Conservation (phyloP, 768 basidiomycete species). For the Lactarius trivialis region DNA sequence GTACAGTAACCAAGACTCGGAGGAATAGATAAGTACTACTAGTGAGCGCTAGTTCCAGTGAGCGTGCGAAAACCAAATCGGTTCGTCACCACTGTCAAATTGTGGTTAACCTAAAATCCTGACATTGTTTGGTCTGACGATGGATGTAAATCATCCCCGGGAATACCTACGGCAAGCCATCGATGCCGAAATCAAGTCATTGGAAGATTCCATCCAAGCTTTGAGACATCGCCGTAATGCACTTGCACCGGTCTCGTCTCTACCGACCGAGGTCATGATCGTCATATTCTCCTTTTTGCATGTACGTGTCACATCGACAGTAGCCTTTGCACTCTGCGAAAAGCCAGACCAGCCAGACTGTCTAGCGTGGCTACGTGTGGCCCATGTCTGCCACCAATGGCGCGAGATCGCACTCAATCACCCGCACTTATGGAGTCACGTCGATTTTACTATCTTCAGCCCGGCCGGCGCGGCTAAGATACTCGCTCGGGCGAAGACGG, state of each 20-base stretch:
- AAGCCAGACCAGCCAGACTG: too few relatives aligned
- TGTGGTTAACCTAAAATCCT: too few relatives aligned
- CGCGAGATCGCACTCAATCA: conserved; percentile 15
- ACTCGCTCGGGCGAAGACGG: conserved; percentile 5
- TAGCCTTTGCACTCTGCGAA: neutral
- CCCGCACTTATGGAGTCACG: conserved; percentile 9
- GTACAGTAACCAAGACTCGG: too few relatives aligned
- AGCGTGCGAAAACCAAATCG: too few relatives aligned
- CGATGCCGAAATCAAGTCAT: conserved; percentile 2
- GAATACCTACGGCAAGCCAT: neutral
- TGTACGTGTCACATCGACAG: neutral
- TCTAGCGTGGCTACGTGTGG: conserved; percentile 7
- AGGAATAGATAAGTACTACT: too few relatives aligned
- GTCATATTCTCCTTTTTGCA: conserved; percentile 6
- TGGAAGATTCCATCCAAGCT: neutral
- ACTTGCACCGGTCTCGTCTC: conserved; percentile 9
- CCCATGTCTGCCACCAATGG: conserved; percentile 19
- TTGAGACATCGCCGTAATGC: conserved; percentile 11
- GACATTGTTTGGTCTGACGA: too few relatives aligned
- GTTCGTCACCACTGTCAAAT: too few relatives aligned
- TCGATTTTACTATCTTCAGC: conserved; percentile 2
- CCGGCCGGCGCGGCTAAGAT: neutral
- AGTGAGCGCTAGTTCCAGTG: too few relatives aligned
- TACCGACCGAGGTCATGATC: conserved; percentile 6
- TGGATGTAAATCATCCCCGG: neutral